Conservation (phyloP, 2,329 filamentous ascomycete species). For the Chaetothyriales sp. region DNA sequence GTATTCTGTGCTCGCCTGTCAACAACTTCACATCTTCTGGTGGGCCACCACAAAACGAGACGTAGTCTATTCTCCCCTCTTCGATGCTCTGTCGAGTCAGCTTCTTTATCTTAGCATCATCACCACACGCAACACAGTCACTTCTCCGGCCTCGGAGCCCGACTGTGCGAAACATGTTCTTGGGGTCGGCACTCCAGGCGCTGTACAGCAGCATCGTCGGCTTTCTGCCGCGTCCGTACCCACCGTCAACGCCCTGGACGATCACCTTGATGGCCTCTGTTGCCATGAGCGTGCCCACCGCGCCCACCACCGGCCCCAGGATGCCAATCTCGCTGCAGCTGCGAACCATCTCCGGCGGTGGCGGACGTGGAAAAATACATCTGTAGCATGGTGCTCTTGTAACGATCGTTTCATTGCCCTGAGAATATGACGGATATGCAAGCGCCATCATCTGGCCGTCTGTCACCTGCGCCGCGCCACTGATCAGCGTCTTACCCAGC, state of each 20-base stretch:
- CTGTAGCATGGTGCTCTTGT: constrained; percentile 69
- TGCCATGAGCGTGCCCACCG: constrained; percentile 86
- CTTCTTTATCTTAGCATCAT: no score
- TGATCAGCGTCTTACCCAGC: constrained; percentile 63
- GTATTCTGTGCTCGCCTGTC: constrained; percentile 49
- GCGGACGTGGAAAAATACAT: constrained; percentile 79
- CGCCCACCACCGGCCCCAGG: constrained; percentile 76
- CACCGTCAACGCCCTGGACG: constrained; percentile 21
- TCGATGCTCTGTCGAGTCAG: constrained; percentile 49
- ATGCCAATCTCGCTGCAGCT: constrained; percentile 90
- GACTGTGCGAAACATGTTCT: constrained; percentile 54
- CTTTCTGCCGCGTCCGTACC: constrained; percentile 20
- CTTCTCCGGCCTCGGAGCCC: constrained; percentile 53
- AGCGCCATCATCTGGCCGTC: constrained; percentile 83
- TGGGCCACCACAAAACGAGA: constrained; percentile 62
- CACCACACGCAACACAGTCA: constrained; percentile 64
- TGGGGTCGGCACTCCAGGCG: constrained; percentile 28
- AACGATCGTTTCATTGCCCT: neutral
- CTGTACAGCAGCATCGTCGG: constrained; percentile 40
- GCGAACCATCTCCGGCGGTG: constrained; percentile 65
- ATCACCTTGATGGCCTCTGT: constrained; percentile 80
- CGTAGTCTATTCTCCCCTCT: constrained; percentile 61
- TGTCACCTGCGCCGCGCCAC: constrained; percentile 72
- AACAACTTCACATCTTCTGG: constrained; percentile 41
- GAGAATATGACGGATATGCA: constrained; percentile 40